Conservation (phyloP, 352 stramenopile genomes). For the Pseudoperonospora humuli region DNA sequence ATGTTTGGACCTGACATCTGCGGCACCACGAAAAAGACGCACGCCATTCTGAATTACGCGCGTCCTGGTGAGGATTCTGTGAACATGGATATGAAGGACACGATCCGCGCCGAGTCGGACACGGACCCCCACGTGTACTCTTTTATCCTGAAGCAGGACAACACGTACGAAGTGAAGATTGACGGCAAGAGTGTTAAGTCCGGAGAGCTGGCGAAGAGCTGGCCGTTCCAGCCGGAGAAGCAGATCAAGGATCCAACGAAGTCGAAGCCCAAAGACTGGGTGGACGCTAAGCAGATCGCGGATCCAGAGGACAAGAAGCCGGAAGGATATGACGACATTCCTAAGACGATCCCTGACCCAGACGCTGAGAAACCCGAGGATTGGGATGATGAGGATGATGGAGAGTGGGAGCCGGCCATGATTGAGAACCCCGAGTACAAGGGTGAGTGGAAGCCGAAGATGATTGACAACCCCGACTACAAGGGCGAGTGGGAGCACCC, state of each 20-base stretch:
- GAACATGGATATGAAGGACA: conserved; percentile 85
- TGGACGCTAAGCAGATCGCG: conserved; percentile 93
- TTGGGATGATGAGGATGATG: conserved; percentile 99
- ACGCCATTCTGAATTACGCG: conserved; percentile 98
- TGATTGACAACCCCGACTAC: conserved; percentile 99
- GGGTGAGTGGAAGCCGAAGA: conserved; percentile 96
- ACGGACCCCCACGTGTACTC: conserved; percentile 97
- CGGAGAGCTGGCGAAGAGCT: conserved; percentile 91
- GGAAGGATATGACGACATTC: conserved; percentile 97
- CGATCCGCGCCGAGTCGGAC: conserved; percentile 75
- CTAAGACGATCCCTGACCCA: conserved; percentile 95
- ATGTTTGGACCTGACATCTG: conserved; percentile 99
- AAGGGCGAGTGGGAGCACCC: conserved; percentile 97
- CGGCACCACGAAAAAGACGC: conserved; percentile 93
- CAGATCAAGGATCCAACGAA: conserved; percentile 95
- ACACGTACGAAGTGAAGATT: conserved; percentile 95
- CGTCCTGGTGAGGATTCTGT: conserved; percentile 91
- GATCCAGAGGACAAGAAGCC: conserved; percentile 96
- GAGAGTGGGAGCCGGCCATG: conserved; percentile 94
- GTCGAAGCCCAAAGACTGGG: conserved; percentile 98
- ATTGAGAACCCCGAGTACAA: conserved; percentile 97
- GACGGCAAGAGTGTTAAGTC: conserved; percentile 92
- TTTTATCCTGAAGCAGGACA: conserved; percentile 94
- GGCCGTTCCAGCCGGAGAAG: conserved; percentile 93
- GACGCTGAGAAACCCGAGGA: conserved; percentile 96